Evolutionary conservation across 1,139 yeast species (phyloP), one percentile per base, ranked within the genome.

Genomic region (Yamadazyma aaseri): DNA sequence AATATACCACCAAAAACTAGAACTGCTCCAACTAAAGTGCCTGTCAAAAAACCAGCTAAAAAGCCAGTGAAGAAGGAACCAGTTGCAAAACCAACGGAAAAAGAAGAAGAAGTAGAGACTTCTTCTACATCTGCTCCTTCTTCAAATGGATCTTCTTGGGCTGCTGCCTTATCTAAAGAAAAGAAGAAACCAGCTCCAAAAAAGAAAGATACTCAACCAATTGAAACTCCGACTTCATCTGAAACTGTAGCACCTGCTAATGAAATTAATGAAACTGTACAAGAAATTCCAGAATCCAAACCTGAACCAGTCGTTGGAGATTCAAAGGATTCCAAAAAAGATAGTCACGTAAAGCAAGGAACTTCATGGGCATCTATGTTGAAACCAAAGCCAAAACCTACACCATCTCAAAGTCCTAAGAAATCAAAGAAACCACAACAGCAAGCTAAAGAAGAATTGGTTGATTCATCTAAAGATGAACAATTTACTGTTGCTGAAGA

Each of bases 361-460:
- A 34, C 44, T 25, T 65, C 81, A 4, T 76, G 82, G 83, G 82
- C 80, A 21, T 67, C 80, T 20, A 77, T 77, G 40, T 75, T 76
- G 46, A 71, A 81, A 35, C 79, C 83, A 42, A 72, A 73, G 50
- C 65, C 70, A 41, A 65, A 55, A 45, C 32, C 41, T 20, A 35
- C 26, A 17, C 23, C 39, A 3, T 22, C 26, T 22, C 65, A 68
- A 26, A 62, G 47, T 21, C 49, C 38, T 27, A 39, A 46, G 34
- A 26, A 24, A 29, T 39, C 21, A 31, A 39, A 35, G 39, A 37
- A 38, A 38, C 12, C 25, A 8, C 36, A 37, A 20, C 34, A 32
- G 32, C 40, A 30, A 26, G 29, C 42, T 13, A 36, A 40, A 34
- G 46, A 43, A 29, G 44, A 44, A 12, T 17, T 7, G 6, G 30